These are phyloP conservation scores for Lecanoromycetidae sp. DNA, from an alignment of 2,329 filamentous ascomycete species.

Conservation along the genomic window DNA sequence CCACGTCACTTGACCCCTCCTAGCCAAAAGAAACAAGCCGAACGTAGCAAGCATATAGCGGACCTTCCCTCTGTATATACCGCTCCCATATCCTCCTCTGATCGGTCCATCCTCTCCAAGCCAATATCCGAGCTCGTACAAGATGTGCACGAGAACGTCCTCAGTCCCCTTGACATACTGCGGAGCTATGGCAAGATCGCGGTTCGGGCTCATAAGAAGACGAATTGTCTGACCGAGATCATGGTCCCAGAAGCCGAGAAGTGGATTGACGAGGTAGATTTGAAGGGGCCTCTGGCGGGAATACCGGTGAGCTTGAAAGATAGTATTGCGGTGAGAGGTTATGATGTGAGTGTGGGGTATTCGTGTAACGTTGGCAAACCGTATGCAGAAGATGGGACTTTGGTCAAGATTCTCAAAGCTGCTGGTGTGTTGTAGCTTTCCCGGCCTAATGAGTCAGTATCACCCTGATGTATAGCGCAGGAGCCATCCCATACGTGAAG, in stretches of 20 bases:
- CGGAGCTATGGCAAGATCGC: slow-evolving; percentile 78
- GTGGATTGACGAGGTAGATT: slow-evolving; percentile 56
- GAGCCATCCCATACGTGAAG: slow-evolving; percentile 84
- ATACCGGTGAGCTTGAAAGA: slow-evolving; percentile 78
- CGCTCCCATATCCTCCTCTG: slow-evolving; percentile 48
- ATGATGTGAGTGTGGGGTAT: slow-evolving; percentile 73
- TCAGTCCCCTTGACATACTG: slow-evolving; percentile 61
- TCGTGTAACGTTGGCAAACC: slow-evolving; percentile 60
- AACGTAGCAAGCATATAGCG: slow-evolving; percentile 58
- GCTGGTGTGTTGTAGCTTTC: slow-evolving; percentile 39
- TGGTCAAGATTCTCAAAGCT: slow-evolving; percentile 68
- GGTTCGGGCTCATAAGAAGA: slow-evolving; percentile 68
- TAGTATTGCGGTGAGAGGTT: slow-evolving; percentile 65
- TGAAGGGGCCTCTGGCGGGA: slow-evolving; percentile 71
- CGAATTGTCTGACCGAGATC: slow-evolving; percentile 82
- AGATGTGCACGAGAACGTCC: slow-evolving; percentile 58
- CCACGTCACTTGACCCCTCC: neutral
- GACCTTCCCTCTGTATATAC: slow-evolving; percentile 55
- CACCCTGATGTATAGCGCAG: slow-evolving; percentile 23
- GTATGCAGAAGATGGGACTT: slow-evolving; percentile 52
- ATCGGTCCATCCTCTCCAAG: slow-evolving; percentile 56
- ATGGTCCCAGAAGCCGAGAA: slow-evolving; percentile 65
- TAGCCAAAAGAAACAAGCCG: slow-evolving; percentile 51
- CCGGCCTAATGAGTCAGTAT: neutral
- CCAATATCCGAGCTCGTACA: slow-evolving; percentile 68